Conservation (phyloP, 2,329 filamentous ascomycete species). For the Penicillium vulpinum region DNA sequence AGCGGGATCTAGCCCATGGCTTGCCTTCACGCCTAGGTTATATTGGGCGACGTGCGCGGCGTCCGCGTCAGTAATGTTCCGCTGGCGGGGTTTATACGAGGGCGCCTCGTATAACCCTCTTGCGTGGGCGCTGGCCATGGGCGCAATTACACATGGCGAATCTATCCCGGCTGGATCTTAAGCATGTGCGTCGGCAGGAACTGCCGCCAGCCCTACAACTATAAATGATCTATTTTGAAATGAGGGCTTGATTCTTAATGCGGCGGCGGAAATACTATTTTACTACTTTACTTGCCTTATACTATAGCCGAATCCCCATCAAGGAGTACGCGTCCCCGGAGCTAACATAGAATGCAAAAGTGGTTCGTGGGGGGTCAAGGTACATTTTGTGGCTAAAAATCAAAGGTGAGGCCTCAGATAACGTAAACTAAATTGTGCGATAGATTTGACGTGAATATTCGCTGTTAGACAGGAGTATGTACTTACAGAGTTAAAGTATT, state of each 20-base stretch:
- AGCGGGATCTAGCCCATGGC: slow-evolving; percentile 55
- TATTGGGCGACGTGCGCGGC: slow-evolving; percentile 37
- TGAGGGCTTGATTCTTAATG: slow-evolving; percentile 44
- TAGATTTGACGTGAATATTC: neutral
- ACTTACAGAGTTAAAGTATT: neutral
- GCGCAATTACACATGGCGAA: slow-evolving; percentile 51
- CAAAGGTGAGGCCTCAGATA: neutral
- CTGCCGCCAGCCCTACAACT: slow-evolving; percentile 30
- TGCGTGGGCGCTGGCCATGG: slow-evolving; percentile 42
- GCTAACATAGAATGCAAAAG: neutral
- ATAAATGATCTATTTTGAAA: slow-evolving; percentile 50
- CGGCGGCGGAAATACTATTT: slow-evolving; percentile 37
- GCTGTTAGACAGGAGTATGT: neutral
- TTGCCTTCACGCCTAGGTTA: slow-evolving; percentile 50
- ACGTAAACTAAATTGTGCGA: neutral
- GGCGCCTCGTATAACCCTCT: slow-evolving; percentile 53
- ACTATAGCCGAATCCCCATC: slow-evolving; percentile 44
- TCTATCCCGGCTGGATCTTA: slow-evolving; percentile 41
- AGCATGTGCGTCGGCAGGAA: slow-evolving; percentile 41
- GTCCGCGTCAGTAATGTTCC: slow-evolving; percentile 53
- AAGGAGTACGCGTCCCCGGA: slow-evolving; percentile 37
- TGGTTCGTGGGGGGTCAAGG: neutral
- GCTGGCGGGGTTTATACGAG: slow-evolving; percentile 52
- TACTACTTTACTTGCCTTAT: slow-evolving; percentile 39
- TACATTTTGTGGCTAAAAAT: neutral